phyloP scores from a whole-genome alignment of 495 filamentous ascomycete species.

The Xylaria scruposa region DNA sequence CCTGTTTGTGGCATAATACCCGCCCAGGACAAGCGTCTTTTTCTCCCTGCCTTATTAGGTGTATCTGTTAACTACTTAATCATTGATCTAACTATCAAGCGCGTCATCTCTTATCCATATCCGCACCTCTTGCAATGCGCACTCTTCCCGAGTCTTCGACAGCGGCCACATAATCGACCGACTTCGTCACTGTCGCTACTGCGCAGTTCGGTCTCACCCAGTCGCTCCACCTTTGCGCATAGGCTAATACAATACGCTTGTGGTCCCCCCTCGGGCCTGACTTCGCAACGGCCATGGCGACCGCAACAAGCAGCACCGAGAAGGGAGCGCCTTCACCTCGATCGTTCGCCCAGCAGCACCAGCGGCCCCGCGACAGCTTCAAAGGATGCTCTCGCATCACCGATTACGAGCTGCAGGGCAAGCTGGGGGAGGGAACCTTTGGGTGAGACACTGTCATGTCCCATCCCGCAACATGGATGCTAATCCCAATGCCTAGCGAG shows the following conservation, averaged over 20 bases:
- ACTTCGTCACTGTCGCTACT: neutral
- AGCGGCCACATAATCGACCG: conserved; percentile 17
- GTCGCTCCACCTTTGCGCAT: neutral
- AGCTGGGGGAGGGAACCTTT: conserved; percentile 97
- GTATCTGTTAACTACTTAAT: neutral
- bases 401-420: conserved; percentile 86
- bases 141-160: neutral
- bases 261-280: conserved; percentile 34
- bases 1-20: conserved; percentile 6
- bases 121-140: conserved; percentile 21
- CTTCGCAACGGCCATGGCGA: conserved; percentile 45
- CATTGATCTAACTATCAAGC: neutral
- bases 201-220: neutral
- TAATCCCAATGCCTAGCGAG: conserved; percentile 62
- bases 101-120: neutral
- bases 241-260: neutral
- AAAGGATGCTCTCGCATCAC: conserved; percentile 84
- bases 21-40: neutral
- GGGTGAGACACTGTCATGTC: conserved; percentile 60
- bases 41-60: neutral
- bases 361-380: conserved; percentile 63
- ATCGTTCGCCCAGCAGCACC: conserved; percentile 53
- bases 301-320: conserved; percentile 36
- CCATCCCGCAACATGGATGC: neutral
- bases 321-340: conserved; percentile 47